phyloP scores from a whole-genome alignment of 2,329 filamentous ascomycete species.

The Nemania serpens region DNA sequence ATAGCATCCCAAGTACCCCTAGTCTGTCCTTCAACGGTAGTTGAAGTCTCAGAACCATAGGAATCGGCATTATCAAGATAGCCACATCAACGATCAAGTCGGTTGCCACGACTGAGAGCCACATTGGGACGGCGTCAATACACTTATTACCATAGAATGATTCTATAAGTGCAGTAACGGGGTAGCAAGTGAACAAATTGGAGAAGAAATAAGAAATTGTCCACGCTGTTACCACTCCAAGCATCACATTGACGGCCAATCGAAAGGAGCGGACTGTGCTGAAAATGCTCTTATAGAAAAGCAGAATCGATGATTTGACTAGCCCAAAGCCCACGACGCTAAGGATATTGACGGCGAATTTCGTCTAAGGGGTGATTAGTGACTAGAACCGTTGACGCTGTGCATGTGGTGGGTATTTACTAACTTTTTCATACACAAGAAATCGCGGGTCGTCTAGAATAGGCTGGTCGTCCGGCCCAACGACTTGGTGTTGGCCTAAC shows the following conservation, averaged over 20 bases:
- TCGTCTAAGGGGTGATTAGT: slow-evolving; percentile 23
- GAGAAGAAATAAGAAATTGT: slow-evolving; percentile 36
- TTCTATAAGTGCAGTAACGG: slow-evolving; percentile 35
- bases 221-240: slow-evolving; percentile 29
- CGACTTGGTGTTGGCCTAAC: slow-evolving; percentile 29
- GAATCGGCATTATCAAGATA: slow-evolving; percentile 37
- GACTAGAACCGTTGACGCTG: background rate
- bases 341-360: slow-evolving; percentile 31
- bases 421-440: slow-evolving; percentile 31
- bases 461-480: slow-evolving; percentile 24
- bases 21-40: slow-evolving; percentile 34
- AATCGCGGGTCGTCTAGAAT: slow-evolving; percentile 32
- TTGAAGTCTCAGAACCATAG: slow-evolving; percentile 35
- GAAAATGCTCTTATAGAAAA: slow-evolving; percentile 33
- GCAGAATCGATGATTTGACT: slow-evolving; percentile 31
- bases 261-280: slow-evolving; percentile 21
- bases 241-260: slow-evolving; percentile 21
- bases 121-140: slow-evolving; percentile 31
- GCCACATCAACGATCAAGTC: slow-evolving; percentile 34
- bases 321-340: slow-evolving; percentile 29
- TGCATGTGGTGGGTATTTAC: slow-evolving; percentile 4
- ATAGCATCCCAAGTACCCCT: slow-evolving; percentile 36
- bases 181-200: slow-evolving; percentile 37
- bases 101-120: slow-evolving; percentile 31
- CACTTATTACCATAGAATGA: slow-evolving; percentile 35